Conservation (phyloP, 2,329 filamentous ascomycete species). For the Plenodomus biglobosus region DNA sequence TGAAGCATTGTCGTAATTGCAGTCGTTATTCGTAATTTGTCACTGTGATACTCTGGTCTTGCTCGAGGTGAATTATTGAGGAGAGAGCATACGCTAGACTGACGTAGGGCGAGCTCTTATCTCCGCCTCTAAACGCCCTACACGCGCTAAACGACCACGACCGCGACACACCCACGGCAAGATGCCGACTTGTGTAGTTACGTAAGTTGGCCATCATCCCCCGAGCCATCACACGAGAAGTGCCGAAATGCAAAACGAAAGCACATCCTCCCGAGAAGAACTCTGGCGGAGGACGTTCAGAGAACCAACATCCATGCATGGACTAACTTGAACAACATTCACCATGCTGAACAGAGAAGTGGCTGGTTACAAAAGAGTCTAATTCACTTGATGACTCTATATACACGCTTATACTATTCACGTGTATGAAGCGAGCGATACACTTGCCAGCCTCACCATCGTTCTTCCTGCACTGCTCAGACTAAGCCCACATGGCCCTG, state of each 20-base stretch:
- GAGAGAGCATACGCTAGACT: constrained; percentile 2
- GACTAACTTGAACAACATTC: no score
- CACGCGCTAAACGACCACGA: constrained; percentile 7
- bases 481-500: constrained; percentile 61
- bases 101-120: constrained; percentile 10
- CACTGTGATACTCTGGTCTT: not conserved
- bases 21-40: constrained; percentile 4
- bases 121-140: constrained; percentile 11
- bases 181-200: not conserved
- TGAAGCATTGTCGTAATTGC: constrained; percentile 12
- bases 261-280: no score
- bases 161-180: no score
- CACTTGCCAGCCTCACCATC: not conserved
- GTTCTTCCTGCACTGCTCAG: not conserved
- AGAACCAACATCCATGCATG: no score
- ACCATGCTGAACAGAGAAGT: not conserved
- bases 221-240: not conserved
- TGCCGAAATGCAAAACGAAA: no score
- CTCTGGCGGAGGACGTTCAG: no score
- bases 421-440: not conserved
- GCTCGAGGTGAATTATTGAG: constrained; percentile 1
- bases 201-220: not conserved
- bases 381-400: not conserved
- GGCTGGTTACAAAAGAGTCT: not conserved
- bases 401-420: not conserved